Evolutionary conservation across 1,284 basidiomycete genomes (phyloP), one percentile per base, ranked within the genome.

Genomic region (Trametes hirsuta): DNA sequence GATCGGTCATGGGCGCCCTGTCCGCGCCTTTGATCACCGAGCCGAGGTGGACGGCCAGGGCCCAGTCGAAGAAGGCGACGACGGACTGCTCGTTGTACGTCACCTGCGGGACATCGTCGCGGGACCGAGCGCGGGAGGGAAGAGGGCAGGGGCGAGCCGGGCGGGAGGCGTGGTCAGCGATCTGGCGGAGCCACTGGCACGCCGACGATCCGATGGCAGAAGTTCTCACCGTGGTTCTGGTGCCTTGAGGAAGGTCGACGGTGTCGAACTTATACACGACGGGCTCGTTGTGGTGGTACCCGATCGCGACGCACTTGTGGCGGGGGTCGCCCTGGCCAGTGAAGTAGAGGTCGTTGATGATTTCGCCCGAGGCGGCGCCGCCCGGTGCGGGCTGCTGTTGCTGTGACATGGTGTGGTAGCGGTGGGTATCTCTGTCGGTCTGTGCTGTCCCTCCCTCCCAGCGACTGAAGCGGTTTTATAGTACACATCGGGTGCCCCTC

Each of bases 241-340:
- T 66, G 52, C 62, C 60, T 53, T 58, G 58, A 24, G 57, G 63
- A 41, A 52, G 63, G 62, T 55, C 51, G 53, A 61, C 75, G 2
- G 88, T 90, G 70, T 86, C 84, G 72, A 91, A 89, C 66, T 81
- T 83, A 69, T 84, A 84, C 74, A 84, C 87, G 68, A 88, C 74
- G 2, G 83, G 84, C 64, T 75, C 77, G 71, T 86, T 83, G 68
- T 85, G 81, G 44, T 67, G 65, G 50, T 63, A 68, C 41, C 87
- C 87, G 62, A 90, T 88, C 76, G 90, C 76, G 61, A 86, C 80
- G 71, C 84, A 88, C 58, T 77, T 79, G 64, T 83, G 72, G 41
- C 87, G 82, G 41, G 87, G 86, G 75, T 90, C 82, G 69, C 86
- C 84, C 69, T 75, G 77, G 59, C 87, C 85, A 50, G 86, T 86